A percentile compares a stretch with the other conserved stretches of the same genome.
These are phyloP conservation scores for Parathielavia appendiculata DNA, from an alignment of 495 filamentous ascomycete genomes.

Conservation along the genomic window DNA sequence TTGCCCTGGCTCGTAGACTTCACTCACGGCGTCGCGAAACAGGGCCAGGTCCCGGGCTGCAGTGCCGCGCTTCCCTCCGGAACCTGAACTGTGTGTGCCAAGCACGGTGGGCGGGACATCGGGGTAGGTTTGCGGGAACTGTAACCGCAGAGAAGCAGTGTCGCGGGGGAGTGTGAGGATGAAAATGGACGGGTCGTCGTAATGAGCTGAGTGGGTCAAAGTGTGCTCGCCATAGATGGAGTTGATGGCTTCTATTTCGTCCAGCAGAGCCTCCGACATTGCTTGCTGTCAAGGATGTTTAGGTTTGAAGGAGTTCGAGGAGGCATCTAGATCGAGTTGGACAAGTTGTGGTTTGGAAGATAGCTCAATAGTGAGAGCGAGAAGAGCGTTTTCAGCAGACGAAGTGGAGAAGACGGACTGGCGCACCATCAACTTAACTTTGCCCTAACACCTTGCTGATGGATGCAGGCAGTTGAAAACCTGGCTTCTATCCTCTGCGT, in stretches of 20 bases:
- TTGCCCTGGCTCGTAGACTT: slow-evolving; percentile 63
- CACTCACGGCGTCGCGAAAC: slow-evolving; percentile 58
- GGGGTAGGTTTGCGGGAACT: slow-evolving; percentile 70
- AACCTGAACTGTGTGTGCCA: slow-evolving; percentile 57
- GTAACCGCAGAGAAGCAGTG: slow-evolving; percentile 53
- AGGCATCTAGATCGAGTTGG: background rate
- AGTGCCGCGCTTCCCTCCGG: slow-evolving; percentile 58
- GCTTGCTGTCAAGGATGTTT: background rate
- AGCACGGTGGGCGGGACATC: slow-evolving; percentile 60
- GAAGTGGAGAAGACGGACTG: background rate
- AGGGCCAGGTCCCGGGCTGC: slow-evolving; percentile 61
- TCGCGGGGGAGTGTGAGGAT: slow-evolving; percentile 49
- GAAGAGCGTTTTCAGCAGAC: too few relatives aligned
- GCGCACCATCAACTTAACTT: background rate
- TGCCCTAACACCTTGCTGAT: background rate
- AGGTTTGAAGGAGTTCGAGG: background rate
- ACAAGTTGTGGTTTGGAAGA: background rate
- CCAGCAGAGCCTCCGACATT: slow-evolving; percentile 70
- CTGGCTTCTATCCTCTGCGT: too few relatives aligned
- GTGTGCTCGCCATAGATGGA: slow-evolving; percentile 80
- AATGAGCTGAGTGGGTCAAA: slow-evolving; percentile 38
- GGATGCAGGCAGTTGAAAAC: too few relatives aligned
- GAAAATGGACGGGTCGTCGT: slow-evolving; percentile 36
- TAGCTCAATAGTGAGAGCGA: too few relatives aligned
- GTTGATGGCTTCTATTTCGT: slow-evolving; percentile 87